Conservation (phyloP, 495 filamentous ascomycete genomes). For the Glonium stellatum region DNA sequence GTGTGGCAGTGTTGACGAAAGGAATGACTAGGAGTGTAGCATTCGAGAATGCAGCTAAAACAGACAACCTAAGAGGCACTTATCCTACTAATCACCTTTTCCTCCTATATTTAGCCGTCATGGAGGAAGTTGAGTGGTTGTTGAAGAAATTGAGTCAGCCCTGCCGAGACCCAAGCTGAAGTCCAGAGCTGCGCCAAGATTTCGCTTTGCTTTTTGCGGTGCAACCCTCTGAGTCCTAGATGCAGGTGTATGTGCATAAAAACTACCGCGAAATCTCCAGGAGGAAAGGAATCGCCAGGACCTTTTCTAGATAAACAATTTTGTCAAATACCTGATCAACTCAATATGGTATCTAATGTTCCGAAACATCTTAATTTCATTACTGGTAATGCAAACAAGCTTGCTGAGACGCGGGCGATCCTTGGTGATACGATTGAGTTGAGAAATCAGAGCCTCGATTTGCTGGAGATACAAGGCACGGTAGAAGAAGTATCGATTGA, state of each 20-base stretch:
- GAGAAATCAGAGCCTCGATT: constrained; percentile 64
- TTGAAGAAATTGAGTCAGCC: no score
- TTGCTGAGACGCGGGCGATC: constrained; percentile 79
- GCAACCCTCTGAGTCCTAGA: no score
- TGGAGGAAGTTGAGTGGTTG: background rate
- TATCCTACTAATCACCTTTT: background rate
- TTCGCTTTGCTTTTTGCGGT: no score
- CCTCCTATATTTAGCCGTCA: background rate
- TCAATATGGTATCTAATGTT: constrained; percentile 30
- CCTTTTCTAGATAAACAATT: constrained; percentile 3
- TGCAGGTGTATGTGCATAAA: no score
- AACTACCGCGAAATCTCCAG: no score
- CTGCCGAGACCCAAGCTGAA: no score
- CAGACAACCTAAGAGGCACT: background rate
- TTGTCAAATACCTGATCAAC: background rate
- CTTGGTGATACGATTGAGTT: constrained; percentile 67
- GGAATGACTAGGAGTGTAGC: no score
- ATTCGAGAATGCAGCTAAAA: no score
- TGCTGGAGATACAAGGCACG: constrained; percentile 84
- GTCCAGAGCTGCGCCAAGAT: no score
- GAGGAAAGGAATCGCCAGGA: background rate
- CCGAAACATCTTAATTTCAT: constrained; percentile 73
- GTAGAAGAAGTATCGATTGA: constrained; percentile 84
- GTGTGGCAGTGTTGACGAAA: no score
- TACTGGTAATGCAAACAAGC: constrained; percentile 91